Percentiles rank a stretch among this genome's conserved stretches.
Conservation (phyloP, 2,329 filamentous ascomycete species). For the Paecilomyces sp. region DNA sequence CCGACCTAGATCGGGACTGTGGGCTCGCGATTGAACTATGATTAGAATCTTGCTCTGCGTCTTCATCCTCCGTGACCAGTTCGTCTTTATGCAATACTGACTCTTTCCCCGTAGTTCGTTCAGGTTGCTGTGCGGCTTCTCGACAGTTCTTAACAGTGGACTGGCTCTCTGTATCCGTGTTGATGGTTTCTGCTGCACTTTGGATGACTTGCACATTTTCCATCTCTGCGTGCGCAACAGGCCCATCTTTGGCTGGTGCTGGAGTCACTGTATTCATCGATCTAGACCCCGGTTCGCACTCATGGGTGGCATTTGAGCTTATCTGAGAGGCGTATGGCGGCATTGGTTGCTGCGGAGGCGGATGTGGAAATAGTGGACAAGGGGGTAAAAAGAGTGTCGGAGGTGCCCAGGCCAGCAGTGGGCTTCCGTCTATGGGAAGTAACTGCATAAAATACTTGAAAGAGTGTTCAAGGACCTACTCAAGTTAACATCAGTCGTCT, state of each 20-base stretch:
- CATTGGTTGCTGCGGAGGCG: background rate
- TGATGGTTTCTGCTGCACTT: too few species aligned
- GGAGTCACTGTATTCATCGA: background rate
- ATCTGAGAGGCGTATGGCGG: background rate
- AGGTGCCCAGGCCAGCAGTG: constrained; percentile 1
- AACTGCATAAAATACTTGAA: constrained; percentile 10
- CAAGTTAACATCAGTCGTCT: background rate
- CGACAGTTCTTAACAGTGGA: background rate
- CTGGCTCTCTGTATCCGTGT: background rate
- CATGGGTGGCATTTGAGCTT: background rate
- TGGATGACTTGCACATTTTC: background rate
- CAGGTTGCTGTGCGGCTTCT: background rate
- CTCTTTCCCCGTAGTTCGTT: background rate
- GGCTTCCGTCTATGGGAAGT: constrained; percentile 11
- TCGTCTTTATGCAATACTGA: background rate
- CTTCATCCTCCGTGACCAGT: background rate
- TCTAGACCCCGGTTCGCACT: background rate
- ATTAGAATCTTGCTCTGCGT: background rate
- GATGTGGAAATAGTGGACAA: background rate
- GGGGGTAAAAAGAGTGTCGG: constrained; percentile 1
- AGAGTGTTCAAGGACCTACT: background rate
- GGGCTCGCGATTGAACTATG: background rate
- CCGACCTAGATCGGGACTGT: background rate
- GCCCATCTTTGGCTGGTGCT: background rate
- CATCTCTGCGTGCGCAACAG: background rate